Percentiles rank a stretch among this genome's conserved stretches.
phyloP scores from a whole-genome alignment of 768 basidiomycete genomes.

The Suillus luteus region DNA sequence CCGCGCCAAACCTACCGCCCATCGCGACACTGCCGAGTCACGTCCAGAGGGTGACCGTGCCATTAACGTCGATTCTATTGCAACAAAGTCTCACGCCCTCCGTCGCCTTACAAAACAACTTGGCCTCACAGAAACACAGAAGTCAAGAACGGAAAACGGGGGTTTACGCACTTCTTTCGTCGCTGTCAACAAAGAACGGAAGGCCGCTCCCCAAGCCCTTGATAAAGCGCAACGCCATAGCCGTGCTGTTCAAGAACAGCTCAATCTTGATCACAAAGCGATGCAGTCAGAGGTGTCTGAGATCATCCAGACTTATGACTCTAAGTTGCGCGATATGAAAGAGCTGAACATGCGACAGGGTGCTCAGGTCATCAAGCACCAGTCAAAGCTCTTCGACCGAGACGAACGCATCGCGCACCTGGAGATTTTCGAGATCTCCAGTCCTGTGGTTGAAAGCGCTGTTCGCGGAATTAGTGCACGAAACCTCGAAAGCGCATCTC shows the following conservation, averaged over 20 bases:
- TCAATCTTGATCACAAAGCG: background rate
- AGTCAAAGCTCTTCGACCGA: background rate
- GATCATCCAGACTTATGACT: background rate
- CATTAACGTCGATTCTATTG: background rate
- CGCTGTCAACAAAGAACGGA: background rate
- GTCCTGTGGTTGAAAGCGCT: background rate
- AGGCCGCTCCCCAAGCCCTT: background rate
- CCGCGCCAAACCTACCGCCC: background rate
- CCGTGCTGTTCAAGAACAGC: background rate
- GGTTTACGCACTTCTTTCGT: background rate
- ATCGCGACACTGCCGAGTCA: background rate
- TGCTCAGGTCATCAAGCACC: constrained; percentile 2
- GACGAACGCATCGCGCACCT: background rate
- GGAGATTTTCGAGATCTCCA: background rate
- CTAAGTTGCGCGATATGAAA: background rate
- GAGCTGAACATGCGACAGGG: background rate
- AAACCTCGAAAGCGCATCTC: background rate
- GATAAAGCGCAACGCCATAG: background rate
- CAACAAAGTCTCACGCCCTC: background rate
- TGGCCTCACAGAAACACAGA: background rate
- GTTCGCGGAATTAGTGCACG: background rate
- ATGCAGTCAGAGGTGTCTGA: background rate
- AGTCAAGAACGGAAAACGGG: background rate
- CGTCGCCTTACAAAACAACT: background rate
- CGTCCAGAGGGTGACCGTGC: background rate